Base-by-base conservation (phyloP, 345 rosid species). In the Excoecaria cochinchinensis region DNA sequence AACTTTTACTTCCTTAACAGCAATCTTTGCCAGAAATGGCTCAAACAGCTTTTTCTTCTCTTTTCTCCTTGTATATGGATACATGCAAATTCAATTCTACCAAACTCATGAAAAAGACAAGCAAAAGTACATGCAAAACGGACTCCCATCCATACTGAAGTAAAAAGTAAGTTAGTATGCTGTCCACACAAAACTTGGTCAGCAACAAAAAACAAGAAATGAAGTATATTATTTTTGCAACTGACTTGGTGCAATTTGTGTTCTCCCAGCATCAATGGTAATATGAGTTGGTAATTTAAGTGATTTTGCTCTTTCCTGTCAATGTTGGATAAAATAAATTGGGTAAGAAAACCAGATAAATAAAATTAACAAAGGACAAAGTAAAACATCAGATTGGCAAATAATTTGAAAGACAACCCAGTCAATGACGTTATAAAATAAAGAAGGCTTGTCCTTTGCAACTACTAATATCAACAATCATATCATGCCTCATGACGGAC, bases 201-300 rank as follows among this genome's bases (percentile, higher is more conserved):
- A 71, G 44, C 71, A 38, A 55, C 36, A 8, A 71, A 53, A 59
- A 39, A n/a, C 72, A 65, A 22, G 48, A 12, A 57, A 78, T 59
- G 11, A 17, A 70, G 52, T 72, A 55, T 70, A 74, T 58, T 46
- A 72, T 57, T 24, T 58, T 19, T 72, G 66, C 73, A 77, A 93
- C 99, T 89, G 78, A 95, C 98, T 93, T 76, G 99, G 99, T 52
- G 98, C 98, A 60, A 95, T 95, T 84, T 93, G 99, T 1, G 98
- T 95, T 80, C 97, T 91, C 82, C 99, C 99, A 8, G 99, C 99
- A 87, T 95, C 99, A 57, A 95, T 87, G 40, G 99, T 95, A 57
- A 95, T 85, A 86, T 95, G 98, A 60, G 97, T 93, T 21, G 98
- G 99, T 80, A 95, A 72, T 51, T 93, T 90, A 73, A 95, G 90